Percentiles rank a stretch among this genome's conserved stretches.
Evolutionary conservation across 2,329 filamentous ascomycete genomes (phyloP).

Genomic region (Colletotrichum sublineola): DNA sequence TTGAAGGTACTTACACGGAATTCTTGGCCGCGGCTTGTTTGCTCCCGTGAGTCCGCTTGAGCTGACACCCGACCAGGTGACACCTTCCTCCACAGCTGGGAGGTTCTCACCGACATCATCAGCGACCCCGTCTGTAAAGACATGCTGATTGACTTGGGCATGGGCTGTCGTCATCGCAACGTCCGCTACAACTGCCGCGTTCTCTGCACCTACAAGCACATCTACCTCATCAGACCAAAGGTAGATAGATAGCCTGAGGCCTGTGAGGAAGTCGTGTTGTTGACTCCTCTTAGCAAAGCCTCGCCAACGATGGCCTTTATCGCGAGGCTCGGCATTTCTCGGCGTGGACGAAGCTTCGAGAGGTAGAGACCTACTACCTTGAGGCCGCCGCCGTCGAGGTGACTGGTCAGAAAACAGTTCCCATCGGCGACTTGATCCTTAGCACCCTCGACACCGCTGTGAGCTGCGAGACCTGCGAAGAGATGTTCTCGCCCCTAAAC

Average conservation of each 20-base stretch:
- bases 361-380: slow-evolving; percentile 35
- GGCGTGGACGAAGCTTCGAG: slow-evolving; percentile 54
- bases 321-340: slow-evolving; percentile 58
- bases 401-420: slow-evolving; percentile 48
- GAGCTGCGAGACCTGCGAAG: slow-evolving; percentile 56
- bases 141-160: slow-evolving; percentile 74
- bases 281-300: slow-evolving; percentile 27
- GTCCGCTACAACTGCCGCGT: slow-evolving; percentile 54
- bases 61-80: slow-evolving; percentile 76
- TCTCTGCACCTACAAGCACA: slow-evolving; percentile 69
- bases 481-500: slow-evolving; percentile 50
- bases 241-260: slow-evolving; percentile 49
- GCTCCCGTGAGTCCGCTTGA: slow-evolving; percentile 50
- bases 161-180: slow-evolving; percentile 69
- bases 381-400: background rate
- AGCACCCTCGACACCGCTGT: slow-evolving; percentile 54
- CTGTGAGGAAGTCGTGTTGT: background rate
- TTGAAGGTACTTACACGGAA: slow-evolving; percentile 4
- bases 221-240: slow-evolving; percentile 81
- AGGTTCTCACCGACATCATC: slow-evolving; percentile 73
- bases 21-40: background rate
- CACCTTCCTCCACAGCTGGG: slow-evolving; percentile 70
- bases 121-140: slow-evolving; percentile 69
- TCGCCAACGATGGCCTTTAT: slow-evolving; percentile 55
- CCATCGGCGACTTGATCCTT: slow-evolving; percentile 57